Conservation (phyloP, 345 rosid genomes). For the Eucalyptus microcorys region DNA sequence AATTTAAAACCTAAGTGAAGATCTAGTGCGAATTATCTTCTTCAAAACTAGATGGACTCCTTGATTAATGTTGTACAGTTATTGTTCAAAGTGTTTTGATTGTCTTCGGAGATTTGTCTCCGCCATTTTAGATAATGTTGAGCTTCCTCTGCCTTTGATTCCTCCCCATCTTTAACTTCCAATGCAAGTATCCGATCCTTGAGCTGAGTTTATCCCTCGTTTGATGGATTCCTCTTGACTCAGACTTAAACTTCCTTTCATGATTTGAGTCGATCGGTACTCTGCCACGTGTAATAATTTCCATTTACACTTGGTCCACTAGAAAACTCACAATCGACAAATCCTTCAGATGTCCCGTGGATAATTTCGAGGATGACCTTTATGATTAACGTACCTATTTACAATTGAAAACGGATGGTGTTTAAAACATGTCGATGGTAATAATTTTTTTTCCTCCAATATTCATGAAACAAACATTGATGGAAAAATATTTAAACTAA, state of each 20-base stretch:
- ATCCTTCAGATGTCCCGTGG: not conserved
- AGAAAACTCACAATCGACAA: not conserved
- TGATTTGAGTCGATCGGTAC: not conserved
- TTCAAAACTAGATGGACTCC: not conserved
- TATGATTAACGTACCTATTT: not conserved
- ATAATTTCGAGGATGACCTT: not conserved
- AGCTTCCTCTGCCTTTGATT: not conserved
- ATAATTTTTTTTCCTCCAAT: too few relatives aligned
- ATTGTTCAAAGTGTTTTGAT: not conserved
- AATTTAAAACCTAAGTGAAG: not conserved
- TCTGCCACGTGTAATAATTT: not conserved
- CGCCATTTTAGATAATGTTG: not conserved
- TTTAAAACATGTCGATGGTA: too few relatives aligned
- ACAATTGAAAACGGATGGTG: rapidly evolving
- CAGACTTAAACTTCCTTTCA: not conserved
- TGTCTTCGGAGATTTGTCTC: not conserved
- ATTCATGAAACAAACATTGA: too few relatives aligned
- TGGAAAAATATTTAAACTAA: too few relatives aligned
- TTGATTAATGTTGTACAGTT: not conserved
- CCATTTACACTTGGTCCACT: not conserved
- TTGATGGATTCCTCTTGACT: not conserved
- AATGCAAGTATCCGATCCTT: not conserved
- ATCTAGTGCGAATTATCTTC: not conserved
- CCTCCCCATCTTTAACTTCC: not conserved
- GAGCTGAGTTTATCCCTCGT: not conserved